Base-by-base conservation (phyloP, 192 early-diverging fungal species). In the Endogone sp. region DNA sequence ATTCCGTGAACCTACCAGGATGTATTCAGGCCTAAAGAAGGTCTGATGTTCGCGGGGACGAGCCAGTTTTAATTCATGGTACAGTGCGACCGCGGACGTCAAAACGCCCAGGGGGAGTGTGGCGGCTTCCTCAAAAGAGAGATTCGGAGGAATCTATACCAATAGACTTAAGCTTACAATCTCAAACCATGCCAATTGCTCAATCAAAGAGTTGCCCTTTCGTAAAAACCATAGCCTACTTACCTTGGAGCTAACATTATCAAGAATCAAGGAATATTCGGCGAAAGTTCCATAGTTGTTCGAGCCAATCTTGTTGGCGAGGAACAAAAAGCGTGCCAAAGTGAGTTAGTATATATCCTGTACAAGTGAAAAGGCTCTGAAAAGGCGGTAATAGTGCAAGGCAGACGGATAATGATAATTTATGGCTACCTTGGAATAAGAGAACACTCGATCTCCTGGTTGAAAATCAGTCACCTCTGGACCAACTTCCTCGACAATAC, bases 51-150 rank as follows among this genome's bases (percentile, higher is more conserved):
- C 37, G 37, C 37, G 37, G 9, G 37, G 37, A 28, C 62, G 55
- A 2, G 59, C 59, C 29, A 73, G 23, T 11, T 76, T 69, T 2
- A 71, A 68, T 2, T 58, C 57, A 3, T 57, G 25, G 56, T 79
- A 80, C 28, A 86, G 55, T 6, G 67, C 76, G 71, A 78, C 71
- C 44, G 72, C 76, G 22, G 88, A 86, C 22, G 88, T 88, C 9
- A 83, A 74, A 27, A 75, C 78, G 2, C 86, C 79, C 29, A 89
- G 62, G 26, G 83, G 81, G 32, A 89, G 71, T 2, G 72, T 67
- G 4, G 88, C 85, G 0, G 84, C 86, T 16, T 74, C 62, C 3
- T 61, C 73, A 60, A 74, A 85, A 56, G 62, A n/a, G 20, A 74
- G 6, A 28, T 44, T 26, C 3, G 32, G 22, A 13, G 72, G 72